Conservation (phyloP, 2,329 filamentous ascomycete species). For the Colletotrichum echinochloae region DNA sequence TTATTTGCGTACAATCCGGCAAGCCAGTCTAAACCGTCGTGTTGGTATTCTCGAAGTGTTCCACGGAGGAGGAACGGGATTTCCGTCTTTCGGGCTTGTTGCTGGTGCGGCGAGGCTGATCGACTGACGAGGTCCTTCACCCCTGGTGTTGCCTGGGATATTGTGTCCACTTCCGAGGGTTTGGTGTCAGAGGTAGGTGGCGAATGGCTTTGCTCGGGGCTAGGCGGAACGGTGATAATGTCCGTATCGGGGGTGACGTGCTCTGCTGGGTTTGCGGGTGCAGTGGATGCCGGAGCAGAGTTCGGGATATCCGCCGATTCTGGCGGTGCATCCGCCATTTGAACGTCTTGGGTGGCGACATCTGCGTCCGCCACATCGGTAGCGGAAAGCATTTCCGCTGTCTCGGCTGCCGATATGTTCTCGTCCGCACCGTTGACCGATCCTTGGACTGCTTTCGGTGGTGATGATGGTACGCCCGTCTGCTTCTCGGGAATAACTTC, state of each 20-base stretch:
- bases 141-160: constrained; percentile 41
- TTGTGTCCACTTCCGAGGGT: constrained; percentile 61
- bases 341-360: constrained; percentile 45
- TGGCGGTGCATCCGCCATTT: constrained; percentile 49
- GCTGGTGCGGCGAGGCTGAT: constrained; percentile 48
- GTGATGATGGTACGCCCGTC: not conserved
- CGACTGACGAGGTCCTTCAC: constrained; percentile 47
- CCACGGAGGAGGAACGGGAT: constrained; percentile 88
- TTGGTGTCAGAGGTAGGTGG: constrained; percentile 64
- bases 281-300: constrained; percentile 44
- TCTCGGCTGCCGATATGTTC: not conserved
- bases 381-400: not conserved
- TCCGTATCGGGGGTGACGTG: constrained; percentile 58
- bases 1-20: constrained; percentile 91
- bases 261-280: constrained; percentile 44
- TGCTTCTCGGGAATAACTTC: not conserved
- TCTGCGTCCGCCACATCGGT: constrained; percentile 24
- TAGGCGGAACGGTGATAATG: constrained; percentile 56
- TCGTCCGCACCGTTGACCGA: not conserved
- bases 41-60: constrained; percentile 93
- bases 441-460: not conserved
- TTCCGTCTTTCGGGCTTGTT: constrained; percentile 68
- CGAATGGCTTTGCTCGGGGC: constrained; percentile 60
- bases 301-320: constrained; percentile 36
- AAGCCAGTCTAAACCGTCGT: constrained; percentile 97